Percentiles rank a stretch among this genome's conserved stretches.
Conservation (phyloP, 2,329 filamentous ascomycete genomes). For the Periconia digitata region DNA sequence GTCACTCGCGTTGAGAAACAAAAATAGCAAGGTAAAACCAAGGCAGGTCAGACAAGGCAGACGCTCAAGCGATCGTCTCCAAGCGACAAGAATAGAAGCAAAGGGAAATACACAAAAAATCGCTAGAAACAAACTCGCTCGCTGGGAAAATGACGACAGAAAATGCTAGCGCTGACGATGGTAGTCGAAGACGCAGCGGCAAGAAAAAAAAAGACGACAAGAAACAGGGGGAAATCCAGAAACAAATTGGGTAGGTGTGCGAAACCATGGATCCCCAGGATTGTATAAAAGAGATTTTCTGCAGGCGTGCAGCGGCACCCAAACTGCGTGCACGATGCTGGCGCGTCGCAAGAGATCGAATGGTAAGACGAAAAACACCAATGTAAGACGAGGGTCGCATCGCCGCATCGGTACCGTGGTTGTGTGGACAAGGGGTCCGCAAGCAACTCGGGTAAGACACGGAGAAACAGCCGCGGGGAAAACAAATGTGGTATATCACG, state of each 20-base stretch:
- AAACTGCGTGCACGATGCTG: too few species aligned
- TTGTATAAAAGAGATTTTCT: not conserved
- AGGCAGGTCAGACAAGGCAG: not conserved
- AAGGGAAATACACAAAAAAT: not conserved
- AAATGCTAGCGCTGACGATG: not conserved
- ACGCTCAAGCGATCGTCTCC: too few species aligned
- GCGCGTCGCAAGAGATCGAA: too few species aligned
- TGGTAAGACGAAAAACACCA: constrained; percentile 25
- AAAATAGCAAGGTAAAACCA: too few species aligned
- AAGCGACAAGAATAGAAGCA: not conserved
- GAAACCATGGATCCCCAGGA: not conserved
- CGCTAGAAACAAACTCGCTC: not conserved
- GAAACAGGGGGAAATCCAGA: not conserved
- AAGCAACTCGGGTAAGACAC: not conserved
- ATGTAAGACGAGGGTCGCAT: too few species aligned
- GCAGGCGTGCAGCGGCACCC: not conserved
- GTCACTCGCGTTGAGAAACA: too few species aligned
- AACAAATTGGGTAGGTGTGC: not conserved
- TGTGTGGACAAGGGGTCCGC: too few species aligned
- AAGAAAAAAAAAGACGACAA: not conserved
- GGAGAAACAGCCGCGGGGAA: constrained; percentile 12
- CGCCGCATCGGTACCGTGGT: not conserved
- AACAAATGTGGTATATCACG: constrained; percentile 11
- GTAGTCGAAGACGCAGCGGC: not conserved
- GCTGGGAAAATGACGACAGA: not conserved